These are phyloP conservation scores for Colletotrichum scovillei DNA, from an alignment of 2,329 filamentous ascomycete species.

Conservation along the genomic window DNA sequence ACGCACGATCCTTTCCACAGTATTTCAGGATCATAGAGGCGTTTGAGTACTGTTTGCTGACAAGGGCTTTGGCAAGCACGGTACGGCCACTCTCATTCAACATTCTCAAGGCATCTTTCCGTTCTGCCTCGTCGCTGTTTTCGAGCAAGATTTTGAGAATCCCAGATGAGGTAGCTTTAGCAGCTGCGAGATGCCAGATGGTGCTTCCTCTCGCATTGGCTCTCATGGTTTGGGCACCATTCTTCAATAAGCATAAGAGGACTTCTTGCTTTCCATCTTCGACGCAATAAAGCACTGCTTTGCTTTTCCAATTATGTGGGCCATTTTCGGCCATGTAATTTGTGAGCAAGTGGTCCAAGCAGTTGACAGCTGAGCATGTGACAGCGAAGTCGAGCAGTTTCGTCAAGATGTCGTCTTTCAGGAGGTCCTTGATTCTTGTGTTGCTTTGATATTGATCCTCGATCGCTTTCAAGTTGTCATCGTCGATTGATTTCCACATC, in stretches of 20 bases:
- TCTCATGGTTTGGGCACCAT: not conserved
- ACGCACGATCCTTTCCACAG: not conserved
- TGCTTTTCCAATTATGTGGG: not conserved
- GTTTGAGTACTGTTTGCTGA: not conserved
- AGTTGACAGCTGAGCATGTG: not conserved
- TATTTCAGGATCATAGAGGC: not conserved
- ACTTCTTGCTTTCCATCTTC: not conserved
- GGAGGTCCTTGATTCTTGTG: not conserved
- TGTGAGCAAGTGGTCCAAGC: not conserved
- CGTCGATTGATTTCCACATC: conserved; percentile 7
- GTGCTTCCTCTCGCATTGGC: not conserved
- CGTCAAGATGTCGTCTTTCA: not conserved
- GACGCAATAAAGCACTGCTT: not conserved
- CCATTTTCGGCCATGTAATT: not conserved
- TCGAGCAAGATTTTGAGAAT: not conserved
- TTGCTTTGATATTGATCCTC: not conserved
- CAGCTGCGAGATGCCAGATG: conserved; percentile 11
- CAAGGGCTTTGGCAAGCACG: not conserved
- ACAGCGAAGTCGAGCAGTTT: not conserved
- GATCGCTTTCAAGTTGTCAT: not conserved
- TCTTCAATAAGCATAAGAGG: not conserved
- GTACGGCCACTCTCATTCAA: not conserved
- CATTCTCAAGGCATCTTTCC: not conserved
- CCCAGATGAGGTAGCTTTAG: not conserved
- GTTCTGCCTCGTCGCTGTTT: not conserved